A percentile compares a stretch with the other conserved stretches of the same genome.
Conservation (phyloP, 1,284 basidiomycete species). For the Paramarasmius palmivorus region DNA sequence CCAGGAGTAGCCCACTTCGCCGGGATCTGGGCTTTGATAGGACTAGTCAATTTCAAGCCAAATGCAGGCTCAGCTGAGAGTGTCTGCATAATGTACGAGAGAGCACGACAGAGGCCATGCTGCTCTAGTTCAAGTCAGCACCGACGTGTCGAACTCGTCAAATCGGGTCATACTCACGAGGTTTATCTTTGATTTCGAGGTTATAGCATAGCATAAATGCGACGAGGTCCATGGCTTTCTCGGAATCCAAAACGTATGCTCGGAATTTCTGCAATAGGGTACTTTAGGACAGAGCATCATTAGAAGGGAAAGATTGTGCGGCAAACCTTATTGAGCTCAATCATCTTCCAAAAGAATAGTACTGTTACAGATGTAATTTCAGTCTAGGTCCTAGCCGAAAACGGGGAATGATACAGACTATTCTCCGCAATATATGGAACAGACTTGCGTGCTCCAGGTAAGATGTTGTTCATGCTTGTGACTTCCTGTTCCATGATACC, state of each 20-base stretch:
- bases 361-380: constrained; percentile 43
- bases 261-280: constrained; percentile 73
- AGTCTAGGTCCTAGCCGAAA: constrained; percentile 5
- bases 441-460: constrained; percentile 82
- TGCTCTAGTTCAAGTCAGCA: constrained; percentile 56
- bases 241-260: constrained; percentile 76
- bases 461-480: constrained; percentile 68
- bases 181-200: constrained; percentile 87
- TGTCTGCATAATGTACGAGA: constrained; percentile 92
- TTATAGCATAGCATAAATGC: constrained; percentile 78
- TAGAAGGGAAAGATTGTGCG: background rate
- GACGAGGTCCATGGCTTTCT: constrained; percentile 74
- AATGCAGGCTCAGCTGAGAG: constrained; percentile 84
- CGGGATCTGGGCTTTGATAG: constrained; percentile 65
- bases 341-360: constrained; percentile 86
- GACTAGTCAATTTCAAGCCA: constrained; percentile 62
- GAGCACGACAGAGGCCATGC: constrained; percentile 86
- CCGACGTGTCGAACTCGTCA: constrained; percentile 11
- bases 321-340: constrained; percentile 86
- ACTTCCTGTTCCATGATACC: constrained; percentile 76
- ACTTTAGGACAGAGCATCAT: constrained; percentile 4
- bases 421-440: constrained; percentile 82
- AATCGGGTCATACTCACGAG: constrained; percentile 56
- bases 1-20: constrained; percentile 75
- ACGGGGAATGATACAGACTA: constrained; percentile 46